A percentile compares a stretch with the other conserved stretches of the same genome.
Evolutionary conservation across 805 yeast species (phyloP).

Genomic region (Metschnikowia matae): DNA sequence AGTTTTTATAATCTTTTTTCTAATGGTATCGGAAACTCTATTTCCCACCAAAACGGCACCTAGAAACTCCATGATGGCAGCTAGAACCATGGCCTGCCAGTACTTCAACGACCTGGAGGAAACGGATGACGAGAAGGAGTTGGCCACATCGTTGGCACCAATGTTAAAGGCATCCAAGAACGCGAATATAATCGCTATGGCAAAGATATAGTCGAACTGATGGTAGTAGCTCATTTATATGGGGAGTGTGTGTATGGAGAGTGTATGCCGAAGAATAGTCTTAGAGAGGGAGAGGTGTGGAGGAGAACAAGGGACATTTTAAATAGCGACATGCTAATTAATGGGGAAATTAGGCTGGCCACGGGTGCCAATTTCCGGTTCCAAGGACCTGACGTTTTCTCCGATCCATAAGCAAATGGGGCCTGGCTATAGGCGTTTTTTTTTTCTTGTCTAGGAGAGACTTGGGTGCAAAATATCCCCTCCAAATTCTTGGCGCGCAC

Average conservation of each 20-base stretch:
- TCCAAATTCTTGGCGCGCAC: constrained; percentile 2
- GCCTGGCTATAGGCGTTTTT: neutral
- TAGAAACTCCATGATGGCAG: constrained; percentile 65
- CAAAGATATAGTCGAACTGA: constrained; percentile 68
- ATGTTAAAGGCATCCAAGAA: constrained; percentile 76
- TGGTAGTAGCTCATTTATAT: constrained; percentile 34
- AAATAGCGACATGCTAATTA: neutral
- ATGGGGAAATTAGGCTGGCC: neutral
- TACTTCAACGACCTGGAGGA: constrained; percentile 65
- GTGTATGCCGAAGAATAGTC: neutral
- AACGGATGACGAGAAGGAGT: constrained; percentile 74
- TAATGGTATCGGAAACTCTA: constrained; percentile 70
- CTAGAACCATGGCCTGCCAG: constrained; percentile 73
- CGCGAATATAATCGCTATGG: constrained; percentile 65
- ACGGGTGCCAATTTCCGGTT: neutral
- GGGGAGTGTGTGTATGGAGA: neutral
- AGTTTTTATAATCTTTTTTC: constrained; percentile 57
- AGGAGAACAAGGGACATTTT: neutral
- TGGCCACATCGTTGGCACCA: constrained; percentile 81
- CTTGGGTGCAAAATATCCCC: constrained; percentile 2
- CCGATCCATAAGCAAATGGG: neutral
- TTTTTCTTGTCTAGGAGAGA: neutral
- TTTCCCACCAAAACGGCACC: constrained; percentile 75
- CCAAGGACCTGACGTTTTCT: neutral
- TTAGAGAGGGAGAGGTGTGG: neutral